Conservation (phyloP, 208 protist genomes). For the Leishmania lainsoni region DNA sequence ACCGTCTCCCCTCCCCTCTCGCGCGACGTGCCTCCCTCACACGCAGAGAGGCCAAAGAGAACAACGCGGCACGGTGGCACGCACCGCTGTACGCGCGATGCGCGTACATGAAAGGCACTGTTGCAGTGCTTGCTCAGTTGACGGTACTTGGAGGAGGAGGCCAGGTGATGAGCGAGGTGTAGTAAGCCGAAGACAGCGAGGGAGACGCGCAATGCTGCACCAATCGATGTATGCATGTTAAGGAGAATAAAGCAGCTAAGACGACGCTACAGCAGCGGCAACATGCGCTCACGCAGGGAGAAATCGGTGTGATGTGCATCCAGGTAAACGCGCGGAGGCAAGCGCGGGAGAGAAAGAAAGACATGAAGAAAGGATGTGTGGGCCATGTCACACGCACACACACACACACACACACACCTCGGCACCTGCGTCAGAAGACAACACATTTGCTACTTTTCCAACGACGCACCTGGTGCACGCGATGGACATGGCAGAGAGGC, state of each 20-base stretch:
- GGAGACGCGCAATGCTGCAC: background rate
- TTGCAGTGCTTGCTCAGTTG: background rate
- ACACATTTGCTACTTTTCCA: too few species aligned
- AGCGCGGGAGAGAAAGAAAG: background rate
- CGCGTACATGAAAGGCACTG: background rate
- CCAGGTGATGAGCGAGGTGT: background rate
- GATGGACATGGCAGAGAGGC: background rate
- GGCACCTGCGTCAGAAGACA: too few species aligned
- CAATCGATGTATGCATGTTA: background rate
- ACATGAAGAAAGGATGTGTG: background rate
- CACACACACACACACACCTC: background rate
- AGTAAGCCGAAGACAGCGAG: background rate
- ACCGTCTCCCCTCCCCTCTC: background rate
- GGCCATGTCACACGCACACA: background rate
- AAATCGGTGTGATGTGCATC: background rate
- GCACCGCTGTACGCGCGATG: background rate
- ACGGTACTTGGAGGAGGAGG: background rate
- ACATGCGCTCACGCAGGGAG: background rate
- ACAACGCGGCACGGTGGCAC: background rate
- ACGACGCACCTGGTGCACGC: too few species aligned
- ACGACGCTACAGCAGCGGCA: background rate
- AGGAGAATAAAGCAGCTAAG: background rate
- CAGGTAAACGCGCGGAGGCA: background rate
- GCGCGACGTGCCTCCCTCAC: background rate
- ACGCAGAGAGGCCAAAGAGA: background rate